These are phyloP conservation scores for Clarireedia monteithiana DNA, from an alignment of 2,329 filamentous ascomycete genomes.

Conservation along the genomic window DNA sequence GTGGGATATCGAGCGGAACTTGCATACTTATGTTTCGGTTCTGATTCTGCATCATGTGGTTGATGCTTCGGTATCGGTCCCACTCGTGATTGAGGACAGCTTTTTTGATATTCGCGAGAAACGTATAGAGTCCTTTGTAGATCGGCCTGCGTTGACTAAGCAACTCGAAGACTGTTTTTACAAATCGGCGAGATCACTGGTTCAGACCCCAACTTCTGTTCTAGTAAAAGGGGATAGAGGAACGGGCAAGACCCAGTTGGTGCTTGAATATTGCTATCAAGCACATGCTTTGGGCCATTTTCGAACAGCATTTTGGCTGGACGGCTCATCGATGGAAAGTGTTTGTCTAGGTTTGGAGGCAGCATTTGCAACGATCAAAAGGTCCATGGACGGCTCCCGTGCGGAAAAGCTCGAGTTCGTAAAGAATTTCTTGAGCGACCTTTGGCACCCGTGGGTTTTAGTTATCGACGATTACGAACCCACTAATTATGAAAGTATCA, in stretches of 20 bases:
- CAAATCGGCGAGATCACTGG: conserved; percentile 9
- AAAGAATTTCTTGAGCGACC: conserved; percentile 11
- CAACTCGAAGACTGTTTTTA: conserved; percentile 9
- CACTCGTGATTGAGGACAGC: conserved; percentile 3
- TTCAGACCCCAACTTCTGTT: conserved; percentile 10
- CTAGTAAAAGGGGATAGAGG: conserved; percentile 11
- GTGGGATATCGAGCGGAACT: conserved; percentile 15
- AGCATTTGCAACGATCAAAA: conserved; percentile 12
- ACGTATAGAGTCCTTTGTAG: conserved; percentile 8
- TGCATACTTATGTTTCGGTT: conserved; percentile 18
- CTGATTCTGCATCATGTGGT: conserved; percentile 18
- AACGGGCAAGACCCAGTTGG: conserved; percentile 14
- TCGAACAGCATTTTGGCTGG: conserved; percentile 13
- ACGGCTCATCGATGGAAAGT: conserved; percentile 11
- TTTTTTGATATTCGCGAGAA: conserved; percentile 17
- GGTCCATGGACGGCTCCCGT: conserved; percentile 12
- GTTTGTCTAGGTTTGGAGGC: conserved; percentile 13
- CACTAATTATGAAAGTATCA: conserved; percentile 9
- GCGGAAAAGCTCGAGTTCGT: conserved; percentile 14
- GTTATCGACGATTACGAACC: conserved; percentile 14
- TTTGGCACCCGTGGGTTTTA: conserved; percentile 18
- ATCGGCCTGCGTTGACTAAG: conserved; percentile 7
- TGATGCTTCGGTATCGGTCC: conserved; percentile 9
- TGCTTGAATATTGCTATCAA: conserved; percentile 13
- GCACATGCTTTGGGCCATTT: conserved; percentile 11